Evolutionary conservation across 495 filamentous ascomycete genomes (phyloP).

Genomic region (Aspergillus diversus): DNA sequence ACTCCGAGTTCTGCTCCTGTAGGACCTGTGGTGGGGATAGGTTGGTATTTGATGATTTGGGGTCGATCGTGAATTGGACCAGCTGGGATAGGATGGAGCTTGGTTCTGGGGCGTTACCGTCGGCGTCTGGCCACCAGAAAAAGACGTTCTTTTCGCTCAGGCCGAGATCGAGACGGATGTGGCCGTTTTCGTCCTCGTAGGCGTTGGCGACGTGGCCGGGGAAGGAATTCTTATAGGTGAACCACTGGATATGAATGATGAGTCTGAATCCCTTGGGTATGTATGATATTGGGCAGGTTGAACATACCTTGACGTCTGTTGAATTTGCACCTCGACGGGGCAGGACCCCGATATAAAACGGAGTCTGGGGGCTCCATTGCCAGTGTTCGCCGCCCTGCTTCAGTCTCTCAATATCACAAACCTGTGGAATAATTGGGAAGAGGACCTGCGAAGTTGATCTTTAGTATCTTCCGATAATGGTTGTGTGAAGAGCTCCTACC

Average conservation of each 20-base stretch:
- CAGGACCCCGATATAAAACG: slow-evolving; percentile 54
- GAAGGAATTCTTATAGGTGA: slow-evolving; percentile 33
- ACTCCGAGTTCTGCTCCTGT: slow-evolving; percentile 54
- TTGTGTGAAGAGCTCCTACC: slow-evolving; percentile 9
- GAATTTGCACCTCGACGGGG: slow-evolving; percentile 51
- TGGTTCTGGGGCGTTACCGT: slow-evolving; percentile 27
- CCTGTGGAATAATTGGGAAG: slow-evolving; percentile 55
- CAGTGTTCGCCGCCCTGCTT: slow-evolving; percentile 59
- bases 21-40: slow-evolving; percentile 39
- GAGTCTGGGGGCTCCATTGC: slow-evolving; percentile 56
- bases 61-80: slow-evolving; percentile 26
- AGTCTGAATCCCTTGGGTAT: too few relatives aligned
- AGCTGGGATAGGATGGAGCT: slow-evolving; percentile 33
- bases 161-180: slow-evolving; percentile 57
- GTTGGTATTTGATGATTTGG: slow-evolving; percentile 11
- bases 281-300: not conserved
- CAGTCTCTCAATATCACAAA: slow-evolving; percentile 53
- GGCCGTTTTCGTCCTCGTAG: slow-evolving; percentile 52
- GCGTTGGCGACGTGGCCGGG: slow-evolving; percentile 55
- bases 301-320: slow-evolving; percentile 52
- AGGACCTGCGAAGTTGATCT: slow-evolving; percentile 35
- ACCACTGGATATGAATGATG: slow-evolving; percentile 19
- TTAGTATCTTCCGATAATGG: not conserved
- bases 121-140: slow-evolving; percentile 57
- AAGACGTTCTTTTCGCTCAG: slow-evolving; percentile 60